Conservation (phyloP, 441 rosid genomes). For the Pelargonium exstipulatum region DNA sequence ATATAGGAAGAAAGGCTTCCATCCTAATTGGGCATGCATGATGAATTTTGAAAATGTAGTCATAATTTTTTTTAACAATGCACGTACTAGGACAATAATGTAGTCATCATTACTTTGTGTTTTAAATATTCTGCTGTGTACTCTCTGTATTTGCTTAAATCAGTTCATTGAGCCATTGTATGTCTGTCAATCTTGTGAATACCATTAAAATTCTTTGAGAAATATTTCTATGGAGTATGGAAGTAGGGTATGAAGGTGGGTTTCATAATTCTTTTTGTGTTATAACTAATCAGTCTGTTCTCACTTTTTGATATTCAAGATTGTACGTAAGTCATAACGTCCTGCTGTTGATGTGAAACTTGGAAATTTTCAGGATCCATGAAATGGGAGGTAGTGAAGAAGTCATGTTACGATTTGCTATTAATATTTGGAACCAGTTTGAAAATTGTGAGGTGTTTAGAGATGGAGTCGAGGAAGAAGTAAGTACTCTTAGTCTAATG, state of each 20-base stretch:
- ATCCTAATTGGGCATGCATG: neutral
- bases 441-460: slow-evolving; percentile 37
- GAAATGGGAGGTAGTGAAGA: slow-evolving; percentile 57
- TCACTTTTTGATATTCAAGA: no score
- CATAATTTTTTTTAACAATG: neutral
- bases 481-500: slow-evolving; percentile 27
- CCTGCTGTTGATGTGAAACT: slow-evolving; percentile 18
- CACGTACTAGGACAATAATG: neutral
- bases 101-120: neutral
- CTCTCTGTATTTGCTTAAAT: no score
- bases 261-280: neutral
- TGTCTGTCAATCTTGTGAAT: no score
- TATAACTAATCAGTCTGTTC: neutral
- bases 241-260: neutral
- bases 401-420: slow-evolving; percentile 41
- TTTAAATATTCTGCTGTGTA: neutral
- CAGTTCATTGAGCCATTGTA: no score
- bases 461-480: slow-evolving; percentile 33
- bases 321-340: neutral
- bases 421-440: slow-evolving; percentile 60
- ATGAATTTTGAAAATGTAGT: no score
- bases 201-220: no score
- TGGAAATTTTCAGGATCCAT: slow-evolving; percentile 46
- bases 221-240: no score
- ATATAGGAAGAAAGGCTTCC: slow-evolving; percentile 1